Evolutionary conservation across 805 yeast species (phyloP).

Genomic region (Pichia rugopelliculosa): DNA sequence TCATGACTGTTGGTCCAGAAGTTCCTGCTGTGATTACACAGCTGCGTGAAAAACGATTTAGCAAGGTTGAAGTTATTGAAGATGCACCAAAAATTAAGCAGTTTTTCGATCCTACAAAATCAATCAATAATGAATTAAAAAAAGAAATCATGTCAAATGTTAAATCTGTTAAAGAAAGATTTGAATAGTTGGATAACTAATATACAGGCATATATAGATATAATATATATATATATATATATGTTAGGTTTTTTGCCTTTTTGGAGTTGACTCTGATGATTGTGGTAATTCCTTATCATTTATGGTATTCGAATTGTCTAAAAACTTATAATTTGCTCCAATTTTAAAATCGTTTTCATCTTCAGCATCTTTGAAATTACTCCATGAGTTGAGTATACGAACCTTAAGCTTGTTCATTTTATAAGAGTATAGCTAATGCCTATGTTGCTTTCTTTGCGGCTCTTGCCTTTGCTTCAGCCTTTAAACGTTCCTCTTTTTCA

Average conservation of each 20-base stretch:
- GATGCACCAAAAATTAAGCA: slow-evolving; percentile 3
- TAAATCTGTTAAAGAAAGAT: slow-evolving; percentile 6
- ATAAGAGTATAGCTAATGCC: background rate
- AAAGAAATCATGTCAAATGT: slow-evolving; percentile 19
- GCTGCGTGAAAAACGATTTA: background rate
- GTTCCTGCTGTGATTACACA: background rate
- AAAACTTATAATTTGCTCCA: background rate
- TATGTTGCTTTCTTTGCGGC: slow-evolving; percentile 5
- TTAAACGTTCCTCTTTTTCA: slow-evolving; percentile 42
- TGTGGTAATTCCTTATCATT: background rate
- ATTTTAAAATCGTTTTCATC: background rate
- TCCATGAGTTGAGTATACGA: slow-evolving; percentile 1
- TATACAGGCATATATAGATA: background rate
- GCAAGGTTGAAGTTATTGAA: background rate
- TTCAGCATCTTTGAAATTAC: background rate
- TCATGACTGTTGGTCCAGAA: background rate
- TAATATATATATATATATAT: background rate
- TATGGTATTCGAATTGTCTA: background rate
- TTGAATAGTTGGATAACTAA: slow-evolving; percentile 18
- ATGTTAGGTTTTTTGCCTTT: background rate
- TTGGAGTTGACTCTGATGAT: background rate
- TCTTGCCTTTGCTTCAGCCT: slow-evolving; percentile 29
- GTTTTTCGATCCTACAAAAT: slow-evolving; percentile 19
- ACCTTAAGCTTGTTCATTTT: background rate
- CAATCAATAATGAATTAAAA: slow-evolving; percentile 22